These are phyloP conservation scores for Zasmidium angulare DNA, from an alignment of 2,329 filamentous ascomycete species.

Conservation along the genomic window DNA sequence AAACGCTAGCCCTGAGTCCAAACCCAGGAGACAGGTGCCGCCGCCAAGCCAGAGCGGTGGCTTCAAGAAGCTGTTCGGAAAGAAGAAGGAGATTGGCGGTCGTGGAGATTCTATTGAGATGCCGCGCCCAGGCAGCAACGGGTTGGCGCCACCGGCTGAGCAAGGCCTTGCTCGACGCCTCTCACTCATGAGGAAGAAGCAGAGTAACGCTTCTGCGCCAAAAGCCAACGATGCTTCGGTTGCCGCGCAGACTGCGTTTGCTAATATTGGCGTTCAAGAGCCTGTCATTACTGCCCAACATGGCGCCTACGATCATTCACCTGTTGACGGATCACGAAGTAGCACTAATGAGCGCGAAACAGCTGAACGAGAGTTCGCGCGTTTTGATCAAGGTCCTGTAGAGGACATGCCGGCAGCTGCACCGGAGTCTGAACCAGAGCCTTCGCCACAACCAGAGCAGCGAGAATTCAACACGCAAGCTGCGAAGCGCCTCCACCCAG, in stretches of 20 bases:
- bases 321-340: slow-evolving; percentile 58
- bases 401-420: slow-evolving; percentile 82
- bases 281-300: slow-evolving; percentile 24
- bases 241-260: slow-evolving; percentile 13
- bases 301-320: slow-evolving; percentile 48
- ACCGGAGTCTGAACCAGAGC: slow-evolving; percentile 47
- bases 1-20: slow-evolving; percentile 34
- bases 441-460: slow-evolving; percentile 17
- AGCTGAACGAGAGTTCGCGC: slow-evolving; percentile 61
- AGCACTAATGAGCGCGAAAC: slow-evolving; percentile 60
- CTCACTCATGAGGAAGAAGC: slow-evolving; percentile 43
- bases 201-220: slow-evolving; percentile 8
- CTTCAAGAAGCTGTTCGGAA: slow-evolving; percentile 65
- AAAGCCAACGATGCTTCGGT: slow-evolving; percentile 13
- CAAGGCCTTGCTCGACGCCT: slow-evolving; percentile 38
- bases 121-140: slow-evolving; percentile 40
- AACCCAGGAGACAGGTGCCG: slow-evolving; percentile 39
- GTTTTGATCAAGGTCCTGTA: slow-evolving; percentile 87
- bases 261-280: slow-evolving; percentile 13
- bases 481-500: slow-evolving; percentile 15
- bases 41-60: slow-evolving; percentile 41
- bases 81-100: slow-evolving; percentile 57
- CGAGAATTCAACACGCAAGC: slow-evolving; percentile 23
- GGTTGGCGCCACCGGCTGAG: slow-evolving; percentile 33
- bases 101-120: slow-evolving; percentile 47